A percentile compares a stretch with the other conserved stretches of the same genome.
Evolutionary conservation across 2,329 filamentous ascomycete genomes (phyloP).

Genomic region (Paecilomyces formosus): DNA sequence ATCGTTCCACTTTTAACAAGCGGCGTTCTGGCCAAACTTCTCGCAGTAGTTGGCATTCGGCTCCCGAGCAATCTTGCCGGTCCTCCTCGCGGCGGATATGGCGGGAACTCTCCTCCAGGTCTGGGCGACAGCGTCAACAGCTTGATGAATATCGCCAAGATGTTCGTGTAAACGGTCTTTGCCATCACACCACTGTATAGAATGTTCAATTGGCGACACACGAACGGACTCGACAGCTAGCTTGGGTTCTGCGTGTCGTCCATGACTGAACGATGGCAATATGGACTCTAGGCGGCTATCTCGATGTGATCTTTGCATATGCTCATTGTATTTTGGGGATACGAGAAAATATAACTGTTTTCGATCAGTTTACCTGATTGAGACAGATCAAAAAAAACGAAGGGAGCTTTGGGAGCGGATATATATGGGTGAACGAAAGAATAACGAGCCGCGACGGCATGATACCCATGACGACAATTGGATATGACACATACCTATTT

Average conservation of each 20-base stretch:
- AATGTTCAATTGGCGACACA: neutral
- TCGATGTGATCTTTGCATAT: neutral
- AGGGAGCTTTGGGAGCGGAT: neutral
- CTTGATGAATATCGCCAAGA: constrained; percentile 28
- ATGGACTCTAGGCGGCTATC: neutral
- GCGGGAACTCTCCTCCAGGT: constrained; percentile 20
- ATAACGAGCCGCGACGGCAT: neutral
- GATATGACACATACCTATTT: neutral
- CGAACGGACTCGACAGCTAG: neutral
- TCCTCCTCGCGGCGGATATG: constrained; percentile 14
- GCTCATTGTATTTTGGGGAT: neutral
- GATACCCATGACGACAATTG: neutral
- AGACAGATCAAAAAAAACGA: neutral
- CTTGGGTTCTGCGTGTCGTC: neutral
- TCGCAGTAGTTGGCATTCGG: constrained; percentile 71
- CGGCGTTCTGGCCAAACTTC: constrained; percentile 69
- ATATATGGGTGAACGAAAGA: neutral
- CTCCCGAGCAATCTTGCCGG: constrained; percentile 50
- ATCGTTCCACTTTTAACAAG: constrained; percentile 82
- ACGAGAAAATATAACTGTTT: neutral
- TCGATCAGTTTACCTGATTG: neutral
- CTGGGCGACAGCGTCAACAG: constrained; percentile 22
- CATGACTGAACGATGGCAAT: neutral
- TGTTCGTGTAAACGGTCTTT: constrained; percentile 20
- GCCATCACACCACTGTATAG: neutral